Conservation (phyloP, 768 basidiomycete genomes). For the Lactifluus volemus region DNA sequence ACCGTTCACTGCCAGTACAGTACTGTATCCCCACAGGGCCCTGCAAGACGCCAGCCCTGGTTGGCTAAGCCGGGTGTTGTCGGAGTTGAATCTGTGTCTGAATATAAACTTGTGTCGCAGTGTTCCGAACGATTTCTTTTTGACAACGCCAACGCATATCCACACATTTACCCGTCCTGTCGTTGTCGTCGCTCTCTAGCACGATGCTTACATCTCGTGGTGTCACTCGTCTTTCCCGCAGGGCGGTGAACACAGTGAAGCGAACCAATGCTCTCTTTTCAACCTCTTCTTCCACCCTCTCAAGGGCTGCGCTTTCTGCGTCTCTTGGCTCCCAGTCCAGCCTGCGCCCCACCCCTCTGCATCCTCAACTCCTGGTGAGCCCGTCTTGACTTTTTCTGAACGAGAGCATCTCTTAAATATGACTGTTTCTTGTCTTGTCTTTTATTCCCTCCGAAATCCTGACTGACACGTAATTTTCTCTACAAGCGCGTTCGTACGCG, state of each 20-base stretch:
- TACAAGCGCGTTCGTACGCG: slow-evolving; percentile 77
- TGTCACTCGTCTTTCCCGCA: slow-evolving; percentile 80
- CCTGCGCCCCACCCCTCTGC: slow-evolving; percentile 43
- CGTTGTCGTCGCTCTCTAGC: slow-evolving; percentile 27
- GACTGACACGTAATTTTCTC: slow-evolving; percentile 23
- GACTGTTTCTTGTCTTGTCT: slow-evolving; percentile 11
- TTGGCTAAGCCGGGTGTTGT: not conserved
- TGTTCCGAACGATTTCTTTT: not conserved
- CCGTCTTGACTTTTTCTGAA: not conserved
- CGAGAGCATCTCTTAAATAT: not conserved
- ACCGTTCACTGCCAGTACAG: too few relatives aligned
- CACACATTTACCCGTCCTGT: slow-evolving; percentile 20
- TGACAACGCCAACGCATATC: slow-evolving; percentile 9
- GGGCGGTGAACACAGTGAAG: slow-evolving; percentile 68
- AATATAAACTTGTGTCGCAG: not conserved
- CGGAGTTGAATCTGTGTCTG: slow-evolving; percentile 17
- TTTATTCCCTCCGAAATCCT: slow-evolving; percentile 15
- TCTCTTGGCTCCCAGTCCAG: slow-evolving; percentile 37
- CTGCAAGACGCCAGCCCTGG: not conserved
- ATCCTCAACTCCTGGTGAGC: slow-evolving; percentile 46
- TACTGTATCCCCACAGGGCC: too few relatives aligned
- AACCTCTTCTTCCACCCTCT: slow-evolving; percentile 46
- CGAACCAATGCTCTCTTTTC: slow-evolving; percentile 77
- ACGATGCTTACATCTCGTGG: slow-evolving; percentile 84
- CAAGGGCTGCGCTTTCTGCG: slow-evolving; percentile 41